Evolutionary conservation across 148 eudicot species (phyloP).

Genomic region (Silene conica): DNA sequence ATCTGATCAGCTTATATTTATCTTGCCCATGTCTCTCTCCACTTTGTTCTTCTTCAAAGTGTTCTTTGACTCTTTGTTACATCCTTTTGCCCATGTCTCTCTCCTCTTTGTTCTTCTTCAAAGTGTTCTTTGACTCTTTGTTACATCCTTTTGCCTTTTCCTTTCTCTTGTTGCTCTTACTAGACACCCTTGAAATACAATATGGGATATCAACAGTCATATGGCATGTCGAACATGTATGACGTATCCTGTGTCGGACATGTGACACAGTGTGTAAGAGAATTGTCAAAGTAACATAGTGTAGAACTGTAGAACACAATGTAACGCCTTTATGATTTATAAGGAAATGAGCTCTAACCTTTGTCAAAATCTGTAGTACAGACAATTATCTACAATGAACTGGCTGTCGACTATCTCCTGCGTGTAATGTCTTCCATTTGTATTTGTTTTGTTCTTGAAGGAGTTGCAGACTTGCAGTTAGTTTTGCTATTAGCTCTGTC

Average conservation of each 20-base stretch:
- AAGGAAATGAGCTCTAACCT: background rate
- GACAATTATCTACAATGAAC: background rate
- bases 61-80: background rate
- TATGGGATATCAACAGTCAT: background rate
- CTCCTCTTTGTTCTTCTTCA: background rate
- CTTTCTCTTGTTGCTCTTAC: background rate
- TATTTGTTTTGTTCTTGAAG: background rate
- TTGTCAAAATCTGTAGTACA: constrained; percentile 3
- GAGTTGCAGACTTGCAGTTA: background rate
- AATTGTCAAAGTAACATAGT: background rate
- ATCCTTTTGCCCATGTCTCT: background rate
- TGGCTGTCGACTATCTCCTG: background rate
- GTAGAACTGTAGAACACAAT: background rate
- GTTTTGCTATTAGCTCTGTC: background rate
- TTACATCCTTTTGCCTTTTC: background rate
- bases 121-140: background rate
- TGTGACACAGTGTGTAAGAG: background rate
- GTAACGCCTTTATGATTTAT: background rate
- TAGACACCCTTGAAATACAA: background rate
- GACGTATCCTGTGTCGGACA: background rate
- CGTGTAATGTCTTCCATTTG: background rate
- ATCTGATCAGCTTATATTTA: background rate
- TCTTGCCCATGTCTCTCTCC: background rate
- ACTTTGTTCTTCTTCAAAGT: background rate
- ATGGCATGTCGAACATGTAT: background rate